Base-by-base conservation (phyloP, 2,329 filamentous ascomycete genomes). In the Hymenoscyphus fraxineus region DNA sequence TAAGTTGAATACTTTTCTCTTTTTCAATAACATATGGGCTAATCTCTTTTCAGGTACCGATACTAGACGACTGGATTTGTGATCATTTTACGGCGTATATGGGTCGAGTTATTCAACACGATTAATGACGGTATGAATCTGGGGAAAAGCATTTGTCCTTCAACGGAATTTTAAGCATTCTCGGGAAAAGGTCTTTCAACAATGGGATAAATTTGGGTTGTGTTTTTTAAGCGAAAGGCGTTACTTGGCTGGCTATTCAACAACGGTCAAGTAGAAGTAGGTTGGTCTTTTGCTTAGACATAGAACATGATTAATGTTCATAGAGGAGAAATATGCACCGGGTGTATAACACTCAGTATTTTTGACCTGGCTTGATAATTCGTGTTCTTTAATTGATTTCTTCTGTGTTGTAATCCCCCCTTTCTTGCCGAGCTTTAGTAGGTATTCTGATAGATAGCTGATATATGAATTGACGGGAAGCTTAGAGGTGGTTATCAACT, bases 51-150 rank as follows among this genome's bases (percentile, higher is more conserved):
- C 41, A 73, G 72, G 67, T 76, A 76, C 72, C 72, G 74, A 66
- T 76, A 76, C 70, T 76, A 76, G 67, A 74, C 67, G 65, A 65
- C 57, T 62, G 67, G 51, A 39, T 67, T 62, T 59, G 59, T 63
- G 19, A 32, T 63, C 51, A 66, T 70, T 71, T 70, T 66, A 66
- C 66, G 68, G 55, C 63, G 60, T 60, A 64, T 59, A 64, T 60
- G 66, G 59, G 64, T 61, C 58, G 67, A 68, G 68, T 66, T 61
- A 71, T 77, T 77, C 75, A 77, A 77, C 75, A 76, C 66, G 71
- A 73, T 77, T 83, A 80, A 86, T 81, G 83, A 85, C 77, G 80
- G 80, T 77, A 85, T 82, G 83, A 85, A 58, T 82, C 79, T 80
- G 81, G 80, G 78, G 81, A 82, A 82, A 81, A 77, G 73, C 79